A percentile compares a stretch with the other conserved stretches of the same genome.
Evolutionary conservation across 179 eudicot species (phyloP).

Genomic region (Silene vulgaris): DNA sequence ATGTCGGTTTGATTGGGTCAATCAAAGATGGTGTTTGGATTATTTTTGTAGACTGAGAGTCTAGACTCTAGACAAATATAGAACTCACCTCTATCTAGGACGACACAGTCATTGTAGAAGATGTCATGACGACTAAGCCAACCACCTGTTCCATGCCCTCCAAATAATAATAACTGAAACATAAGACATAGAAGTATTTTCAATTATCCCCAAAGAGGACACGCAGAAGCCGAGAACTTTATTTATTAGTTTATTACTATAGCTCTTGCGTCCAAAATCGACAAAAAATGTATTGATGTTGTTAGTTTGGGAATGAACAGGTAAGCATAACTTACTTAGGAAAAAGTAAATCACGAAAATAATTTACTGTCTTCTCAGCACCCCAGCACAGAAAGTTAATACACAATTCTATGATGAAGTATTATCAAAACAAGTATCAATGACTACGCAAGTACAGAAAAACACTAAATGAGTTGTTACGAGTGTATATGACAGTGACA

Average conservation of each 20-base stretch:
- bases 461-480: not conserved
- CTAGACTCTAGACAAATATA: slow-evolving; percentile 10
- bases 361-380: not conserved
- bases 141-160: slow-evolving; percentile 98
- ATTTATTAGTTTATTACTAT: too few species aligned
- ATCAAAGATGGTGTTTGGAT: not conserved
- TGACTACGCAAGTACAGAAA: not conserved
- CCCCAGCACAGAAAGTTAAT: not conserved
- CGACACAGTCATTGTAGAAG: slow-evolving; percentile 80
- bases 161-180: slow-evolving; percentile 77
- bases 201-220: slow-evolving; percentile 16
- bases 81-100: slow-evolving; percentile 85
- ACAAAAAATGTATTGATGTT: not conserved
- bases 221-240: not conserved
- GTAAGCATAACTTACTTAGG: not conserved
- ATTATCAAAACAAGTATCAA: not conserved
- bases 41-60: not conserved
- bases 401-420: not conserved
- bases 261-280: not conserved
- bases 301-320: not conserved
- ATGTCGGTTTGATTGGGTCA: not conserved
- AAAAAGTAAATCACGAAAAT: not conserved
- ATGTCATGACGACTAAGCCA: slow-evolving; percentile 96
- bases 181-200: slow-evolving; percentile 18
- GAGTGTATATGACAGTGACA: not conserved